These are phyloP conservation scores for Gossypium raimondii DNA, from an alignment of 345 rosid species.

Conservation along the genomic window DNA sequence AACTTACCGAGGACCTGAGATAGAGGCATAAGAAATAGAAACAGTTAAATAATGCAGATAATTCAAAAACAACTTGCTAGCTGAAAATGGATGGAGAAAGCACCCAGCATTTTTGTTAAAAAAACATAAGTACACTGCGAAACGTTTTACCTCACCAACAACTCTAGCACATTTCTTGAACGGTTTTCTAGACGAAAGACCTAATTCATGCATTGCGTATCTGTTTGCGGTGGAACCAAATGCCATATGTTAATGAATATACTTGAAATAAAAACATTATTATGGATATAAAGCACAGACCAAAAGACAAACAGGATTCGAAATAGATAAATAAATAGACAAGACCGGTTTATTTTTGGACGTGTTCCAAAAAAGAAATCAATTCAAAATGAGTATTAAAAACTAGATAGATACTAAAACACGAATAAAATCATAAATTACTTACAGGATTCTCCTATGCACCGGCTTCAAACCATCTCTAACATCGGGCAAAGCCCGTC, in stretches of 20 bases:
- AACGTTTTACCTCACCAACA: constrained; percentile 78
- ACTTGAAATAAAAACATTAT: neutral
- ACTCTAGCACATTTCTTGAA: constrained; percentile 98
- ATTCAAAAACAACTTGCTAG: neutral
- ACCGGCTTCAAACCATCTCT: constrained; percentile 95
- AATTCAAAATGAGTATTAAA: neutral
- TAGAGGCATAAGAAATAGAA: neutral
- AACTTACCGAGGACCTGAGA: constrained; percentile 89
- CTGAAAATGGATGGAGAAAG: neutral
- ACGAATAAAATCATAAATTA: neutral
- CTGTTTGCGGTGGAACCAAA: constrained; percentile 27
- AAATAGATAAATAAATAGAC: neutral
- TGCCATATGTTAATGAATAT: neutral
- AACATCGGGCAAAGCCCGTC: constrained; percentile 91
- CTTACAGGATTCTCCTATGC: constrained; percentile 87
- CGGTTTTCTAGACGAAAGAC: constrained; percentile 83
- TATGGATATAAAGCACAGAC: neutral
- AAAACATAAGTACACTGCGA: neutral
- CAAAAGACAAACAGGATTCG: neutral
- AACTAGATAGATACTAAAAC: neutral
- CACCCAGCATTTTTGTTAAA: neutral
- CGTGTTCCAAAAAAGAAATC: neutral
- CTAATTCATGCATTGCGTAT: constrained; percentile 92
- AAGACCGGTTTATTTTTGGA: neutral
- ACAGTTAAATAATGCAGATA: neutral